Base-by-base conservation (phyloP, 2,329 filamentous ascomycete genomes). In the Mollisiaceae sp. region DNA sequence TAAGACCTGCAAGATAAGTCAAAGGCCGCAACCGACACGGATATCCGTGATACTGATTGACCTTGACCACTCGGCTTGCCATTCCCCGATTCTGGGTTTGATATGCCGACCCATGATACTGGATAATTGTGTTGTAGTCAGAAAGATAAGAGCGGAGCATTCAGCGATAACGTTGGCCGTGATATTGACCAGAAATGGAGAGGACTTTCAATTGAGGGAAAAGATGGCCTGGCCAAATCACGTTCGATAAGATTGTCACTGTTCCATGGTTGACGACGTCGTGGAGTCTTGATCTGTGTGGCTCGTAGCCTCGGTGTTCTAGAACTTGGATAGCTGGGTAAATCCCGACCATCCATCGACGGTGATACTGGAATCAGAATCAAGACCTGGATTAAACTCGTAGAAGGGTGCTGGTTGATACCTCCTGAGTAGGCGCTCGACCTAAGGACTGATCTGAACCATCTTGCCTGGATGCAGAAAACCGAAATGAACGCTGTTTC, bases 61-160 rank as follows among this genome's bases (percentile, higher is more conserved):
- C 4, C 27, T 54, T 18, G 11, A 27, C 8, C 4, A 4, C 12
- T 52, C 47, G 15, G 47, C 47, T 24, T 24, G 20, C 47, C 47
- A 52, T 52, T 24, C 47, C 11, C 11, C 9, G 20, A 32, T 20
- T 15, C 47, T 32, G 20, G 9, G 27, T 52, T 52, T 52, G 5
- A 54, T 15, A 54, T 54, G 22, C 22, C 11, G 50, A 27, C 50
- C 50, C 24, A 32, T 32, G 11, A 54, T 18, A 24, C 50, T 32
- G 24, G 27, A 24, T 32, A 8, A 4, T 50, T 54, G 24, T 14
- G 38, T 9, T 41, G 38, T 15, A n/a, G 22, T 27, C 18, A 20
- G 24, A 54, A 11, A 27, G 50, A 54, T 54, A 54, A 54, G 50
- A 54, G n/a, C 45, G 45, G 45, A 50, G 45, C 45, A 50, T 50